phyloP scores from a whole-genome alignment of 2,329 filamentous ascomycete genomes.

The Penicillium sp. region DNA sequence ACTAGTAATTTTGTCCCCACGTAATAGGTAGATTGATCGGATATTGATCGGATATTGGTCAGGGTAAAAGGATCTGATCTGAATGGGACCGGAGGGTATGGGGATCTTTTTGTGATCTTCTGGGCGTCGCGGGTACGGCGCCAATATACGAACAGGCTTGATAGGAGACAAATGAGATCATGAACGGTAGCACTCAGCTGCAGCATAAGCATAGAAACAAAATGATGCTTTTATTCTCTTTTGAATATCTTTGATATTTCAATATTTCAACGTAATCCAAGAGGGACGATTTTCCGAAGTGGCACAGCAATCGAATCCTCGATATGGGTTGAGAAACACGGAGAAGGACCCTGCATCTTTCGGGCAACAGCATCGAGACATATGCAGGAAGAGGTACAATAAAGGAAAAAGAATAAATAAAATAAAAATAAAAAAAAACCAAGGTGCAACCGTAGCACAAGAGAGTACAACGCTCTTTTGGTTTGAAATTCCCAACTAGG shows the following conservation, averaged over 20 bases:
- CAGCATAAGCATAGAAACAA: not conserved
- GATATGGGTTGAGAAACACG: conserved; percentile 19
- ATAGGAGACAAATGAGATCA: conserved; percentile 17
- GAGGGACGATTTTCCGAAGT: conserved; percentile 22
- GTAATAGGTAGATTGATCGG: not conserved
- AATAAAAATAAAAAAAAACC: conserved; percentile 1
- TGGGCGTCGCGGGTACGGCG: conserved; percentile 23
- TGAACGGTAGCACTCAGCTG: conserved; percentile 13
- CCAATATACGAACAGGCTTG: conserved; percentile 9
- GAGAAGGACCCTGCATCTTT: conserved; percentile 22
- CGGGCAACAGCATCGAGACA: conserved; percentile 9
- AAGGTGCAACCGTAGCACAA: conserved; percentile 11
- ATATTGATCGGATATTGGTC: not conserved
- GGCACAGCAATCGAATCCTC: conserved; percentile 21
- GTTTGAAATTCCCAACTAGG: conserved; percentile 1
- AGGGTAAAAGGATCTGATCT: conserved; percentile 8
- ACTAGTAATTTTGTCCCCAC: not conserved
- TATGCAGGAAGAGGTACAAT: conserved; percentile 2
- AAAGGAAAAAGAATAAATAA: not conserved
- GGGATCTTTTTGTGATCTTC: conserved; percentile 19
- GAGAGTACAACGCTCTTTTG: conserved; percentile 10
- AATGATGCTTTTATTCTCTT: conserved; percentile 1
- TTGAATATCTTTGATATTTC: not conserved
- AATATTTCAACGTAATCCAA: not conserved
- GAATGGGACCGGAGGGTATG: conserved; percentile 12